These are phyloP conservation scores for Lunasporangiospora selenospora DNA, from an alignment of 192 early-diverging fungal species.

Conservation along the genomic window DNA sequence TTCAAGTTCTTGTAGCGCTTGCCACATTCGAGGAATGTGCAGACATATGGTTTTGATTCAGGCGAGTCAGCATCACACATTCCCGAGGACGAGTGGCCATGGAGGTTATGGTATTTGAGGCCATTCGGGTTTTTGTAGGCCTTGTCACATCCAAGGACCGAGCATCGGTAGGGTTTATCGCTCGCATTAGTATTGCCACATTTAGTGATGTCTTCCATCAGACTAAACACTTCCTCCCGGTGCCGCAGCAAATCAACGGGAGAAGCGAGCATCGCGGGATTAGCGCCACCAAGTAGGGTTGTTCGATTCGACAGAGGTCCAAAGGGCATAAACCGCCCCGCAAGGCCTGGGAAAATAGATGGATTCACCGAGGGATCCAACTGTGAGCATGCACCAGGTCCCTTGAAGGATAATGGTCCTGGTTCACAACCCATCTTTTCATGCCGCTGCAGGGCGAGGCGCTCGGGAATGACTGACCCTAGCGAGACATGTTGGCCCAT, in stretches of 20 bases:
- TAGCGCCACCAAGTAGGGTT: too few species aligned
- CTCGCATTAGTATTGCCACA: not conserved
- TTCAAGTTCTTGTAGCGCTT: conserved; percentile 83
- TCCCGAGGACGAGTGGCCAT: conserved; percentile 79
- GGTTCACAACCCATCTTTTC: too few species aligned
- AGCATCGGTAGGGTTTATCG: conserved; percentile 91
- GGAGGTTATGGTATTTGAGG: conserved; percentile 97
- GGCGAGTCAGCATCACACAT: conserved; percentile 52
- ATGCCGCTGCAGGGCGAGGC: too few species aligned
- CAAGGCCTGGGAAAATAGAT: too few species aligned
- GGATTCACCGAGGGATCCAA: too few species aligned
- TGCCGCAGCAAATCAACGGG: conserved; percentile 22
- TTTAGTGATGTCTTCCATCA: conserved; percentile 30
- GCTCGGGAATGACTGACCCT: too few species aligned
- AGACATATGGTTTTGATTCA: conserved; percentile 72
- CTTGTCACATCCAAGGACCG: conserved; percentile 87
- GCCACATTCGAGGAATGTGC: conserved; percentile 72
- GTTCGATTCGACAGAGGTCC: too few species aligned
- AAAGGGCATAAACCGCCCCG: too few species aligned
- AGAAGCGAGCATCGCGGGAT: too few species aligned
- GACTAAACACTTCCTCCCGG: conserved; percentile 25
- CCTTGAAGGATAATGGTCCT: too few species aligned
- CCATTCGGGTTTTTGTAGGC: conserved; percentile 99
- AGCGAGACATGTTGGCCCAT: too few species aligned
- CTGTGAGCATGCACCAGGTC: too few species aligned